Percentiles rank a stretch among this genome's conserved stretches.
Evolutionary conservation across 2,329 filamentous ascomycete species (phyloP).

Genomic region (Ceratocystiopsis sp.): DNA sequence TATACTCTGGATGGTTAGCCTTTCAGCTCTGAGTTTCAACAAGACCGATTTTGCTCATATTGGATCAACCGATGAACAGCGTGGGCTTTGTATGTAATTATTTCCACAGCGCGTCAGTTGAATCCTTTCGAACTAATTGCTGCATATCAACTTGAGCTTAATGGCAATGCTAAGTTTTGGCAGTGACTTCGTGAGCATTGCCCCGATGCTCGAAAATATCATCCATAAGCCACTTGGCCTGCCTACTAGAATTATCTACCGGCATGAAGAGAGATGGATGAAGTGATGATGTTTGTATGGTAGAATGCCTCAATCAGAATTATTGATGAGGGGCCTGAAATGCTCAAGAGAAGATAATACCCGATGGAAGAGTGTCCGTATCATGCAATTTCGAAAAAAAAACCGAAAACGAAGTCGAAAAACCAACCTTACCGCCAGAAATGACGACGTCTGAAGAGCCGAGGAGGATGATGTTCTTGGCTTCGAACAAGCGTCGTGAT

Average conservation of each 20-base stretch:
- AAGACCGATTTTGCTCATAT: constrained; percentile 6
- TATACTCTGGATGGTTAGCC: constrained; percentile 6
- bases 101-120: not conserved
- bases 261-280: not conserved
- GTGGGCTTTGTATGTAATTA: not conserved
- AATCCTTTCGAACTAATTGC: constrained; percentile 3
- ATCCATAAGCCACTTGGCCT: constrained; percentile 4
- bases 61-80: not conserved
- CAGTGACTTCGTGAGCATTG: constrained; percentile 6
- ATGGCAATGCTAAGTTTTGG: constrained; percentile 4
- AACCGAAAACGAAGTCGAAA: too few relatives aligned
- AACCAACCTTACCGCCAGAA: too few relatives aligned
- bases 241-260: constrained; percentile 2
- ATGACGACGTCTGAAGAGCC: too few relatives aligned
- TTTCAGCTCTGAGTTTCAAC: constrained; percentile 9
- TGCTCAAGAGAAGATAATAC: too few relatives aligned
- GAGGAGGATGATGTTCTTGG: too few relatives aligned
- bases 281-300: too few relatives aligned
- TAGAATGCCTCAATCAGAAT: too few relatives aligned
- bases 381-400: too few relatives aligned
- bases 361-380: too few relatives aligned
- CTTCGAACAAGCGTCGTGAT: too few relatives aligned
- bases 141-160: constrained; percentile 5
- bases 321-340: too few relatives aligned
- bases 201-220: constrained; percentile 6